A percentile compares a stretch with the other conserved stretches of the same genome.
These are phyloP conservation scores for Coemansia sp. DNA, from an alignment of 192 early-diverging fungal species.

Conservation along the genomic window DNA sequence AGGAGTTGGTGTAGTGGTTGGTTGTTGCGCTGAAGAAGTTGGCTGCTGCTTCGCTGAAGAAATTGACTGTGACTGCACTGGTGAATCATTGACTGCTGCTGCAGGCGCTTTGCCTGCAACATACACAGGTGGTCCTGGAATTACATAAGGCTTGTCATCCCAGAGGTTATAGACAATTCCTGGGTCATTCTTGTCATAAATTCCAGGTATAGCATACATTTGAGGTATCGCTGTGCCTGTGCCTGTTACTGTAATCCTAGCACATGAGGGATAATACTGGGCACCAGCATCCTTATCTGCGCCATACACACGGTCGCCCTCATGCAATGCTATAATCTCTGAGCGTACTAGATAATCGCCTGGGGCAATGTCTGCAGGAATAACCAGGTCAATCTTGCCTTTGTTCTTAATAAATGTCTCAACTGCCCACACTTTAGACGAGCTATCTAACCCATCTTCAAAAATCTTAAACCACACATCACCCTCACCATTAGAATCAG, in stretches of 20 bases:
- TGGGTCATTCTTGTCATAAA: constrained; percentile 19
- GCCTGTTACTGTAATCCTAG: constrained; percentile 6
- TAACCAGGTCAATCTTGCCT: constrained; percentile 22
- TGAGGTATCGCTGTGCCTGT: constrained; percentile 8
- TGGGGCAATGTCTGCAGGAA: constrained; percentile 21
- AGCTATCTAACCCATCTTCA: constrained; percentile 27
- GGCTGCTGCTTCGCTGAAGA: no score
- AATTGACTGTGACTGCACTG: not conserved
- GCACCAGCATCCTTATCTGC: constrained; percentile 2
- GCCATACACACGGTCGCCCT: constrained; percentile 6
- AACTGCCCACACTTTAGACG: constrained; percentile 33
- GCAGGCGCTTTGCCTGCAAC: constrained; percentile 2
- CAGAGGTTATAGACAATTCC: constrained; percentile 13
- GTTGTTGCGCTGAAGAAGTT: not conserved
- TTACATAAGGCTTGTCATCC: constrained; percentile 3
- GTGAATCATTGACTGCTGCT: not conserved
- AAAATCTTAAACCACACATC: constrained; percentile 39
- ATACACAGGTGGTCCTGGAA: constrained; percentile 21
- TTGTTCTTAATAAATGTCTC: constrained; percentile 19
- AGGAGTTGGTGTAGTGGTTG: no score
- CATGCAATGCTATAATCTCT: constrained; percentile 28
- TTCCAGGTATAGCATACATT: constrained; percentile 20
- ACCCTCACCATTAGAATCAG: constrained; percentile 13
- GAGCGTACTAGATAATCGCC: constrained; percentile 27
- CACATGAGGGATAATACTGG: constrained; percentile 22